Evolutionary conservation across 1,139 yeast genomes (phyloP).

Genomic region (Suhomyces chickasaworum): DNA sequence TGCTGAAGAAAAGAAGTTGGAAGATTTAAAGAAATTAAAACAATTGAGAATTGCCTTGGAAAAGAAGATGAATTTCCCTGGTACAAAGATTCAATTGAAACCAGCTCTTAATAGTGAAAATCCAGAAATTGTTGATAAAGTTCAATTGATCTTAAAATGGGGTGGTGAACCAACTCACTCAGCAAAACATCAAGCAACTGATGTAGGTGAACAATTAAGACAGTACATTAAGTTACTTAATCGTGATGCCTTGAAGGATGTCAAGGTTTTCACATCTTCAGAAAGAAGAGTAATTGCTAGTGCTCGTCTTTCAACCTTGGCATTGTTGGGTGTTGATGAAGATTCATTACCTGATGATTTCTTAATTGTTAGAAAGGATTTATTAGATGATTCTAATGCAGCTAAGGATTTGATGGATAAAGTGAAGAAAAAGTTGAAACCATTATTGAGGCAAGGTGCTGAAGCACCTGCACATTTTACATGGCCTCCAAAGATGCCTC

Average conservation of each 20-base stretch:
- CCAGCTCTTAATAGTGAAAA: conserved; percentile 71
- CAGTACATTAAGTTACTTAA: conserved; percentile 88
- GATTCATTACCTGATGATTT: conserved; percentile 75
- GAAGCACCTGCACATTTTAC: conserved; percentile 99
- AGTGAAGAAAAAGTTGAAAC: conserved; percentile 94
- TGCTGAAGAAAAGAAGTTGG: conserved; percentile 78
- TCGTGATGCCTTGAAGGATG: conserved; percentile 79
- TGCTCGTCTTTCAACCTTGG: conserved; percentile 84
- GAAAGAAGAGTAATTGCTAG: conserved; percentile 94
- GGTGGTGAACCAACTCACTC: conserved; percentile 99
- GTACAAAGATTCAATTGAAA: conserved; percentile 93
- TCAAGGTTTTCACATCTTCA: conserved; percentile 85
- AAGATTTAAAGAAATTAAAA: conserved; percentile 73
- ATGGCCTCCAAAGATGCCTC: conserved; percentile 99
- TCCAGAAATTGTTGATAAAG: conserved; percentile 80
- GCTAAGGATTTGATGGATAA: conserved; percentile 98
- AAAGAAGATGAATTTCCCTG: conserved; percentile 88
- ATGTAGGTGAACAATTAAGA: conserved; percentile 92
- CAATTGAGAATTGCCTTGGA: conserved; percentile 83
- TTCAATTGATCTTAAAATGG: conserved; percentile 95
- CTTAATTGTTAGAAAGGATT: conserved; percentile 81
- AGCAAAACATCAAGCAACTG: conserved; percentile 91
- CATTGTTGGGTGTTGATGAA: conserved; percentile 70
- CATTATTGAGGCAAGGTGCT: conserved; percentile 89
- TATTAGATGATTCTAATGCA: conserved; percentile 95